Percentiles rank a stretch among this genome's conserved stretches.
Conservation (phyloP, 2,329 filamentous ascomycete species). For the Myriosclerotinia duriaeana region DNA sequence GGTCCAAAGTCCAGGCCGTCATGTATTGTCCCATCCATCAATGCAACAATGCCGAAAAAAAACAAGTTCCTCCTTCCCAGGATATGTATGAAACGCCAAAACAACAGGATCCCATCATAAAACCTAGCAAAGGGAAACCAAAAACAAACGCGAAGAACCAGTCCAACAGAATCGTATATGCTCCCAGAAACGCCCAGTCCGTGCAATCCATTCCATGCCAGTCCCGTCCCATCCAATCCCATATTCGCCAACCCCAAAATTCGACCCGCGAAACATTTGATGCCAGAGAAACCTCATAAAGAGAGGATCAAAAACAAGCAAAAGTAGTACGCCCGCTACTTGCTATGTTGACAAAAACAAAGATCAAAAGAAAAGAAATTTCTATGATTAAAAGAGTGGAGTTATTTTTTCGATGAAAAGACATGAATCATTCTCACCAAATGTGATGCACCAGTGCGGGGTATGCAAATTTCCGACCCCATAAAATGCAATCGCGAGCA, state of each 20-base stretch:
- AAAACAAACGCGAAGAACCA: conserved; percentile 12
- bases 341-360: background rate
- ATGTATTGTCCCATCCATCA: conserved; percentile 13
- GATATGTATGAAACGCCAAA: conserved; percentile 16
- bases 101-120: conserved; percentile 8
- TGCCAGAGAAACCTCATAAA: background rate
- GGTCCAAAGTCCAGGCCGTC: conserved; percentile 15
- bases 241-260: conserved; percentile 9
- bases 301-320: background rate
- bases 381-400: conserved; percentile 11
- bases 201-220: background rate
- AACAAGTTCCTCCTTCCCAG: background rate
- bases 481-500: conserved; percentile 16
- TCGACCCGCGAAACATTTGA: conserved; percentile 19
- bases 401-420: background rate
- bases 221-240: conserved; percentile 11
- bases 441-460: background rate
- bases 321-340: background rate
- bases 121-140: conserved; percentile 3
- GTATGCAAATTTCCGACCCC: background rate
- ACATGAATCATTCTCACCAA: background rate
- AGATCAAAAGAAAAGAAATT: conserved; percentile 1
- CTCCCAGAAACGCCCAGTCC: conserved; percentile 3
- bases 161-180: conserved; percentile 14
- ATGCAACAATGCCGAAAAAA: conserved; percentile 3